Percentiles rank a stretch among this genome's conserved stretches.
These are phyloP conservation scores for Chaetoscypha palmicola DNA, from an alignment of 2,329 filamentous ascomycete genomes.

Conservation along the genomic window DNA sequence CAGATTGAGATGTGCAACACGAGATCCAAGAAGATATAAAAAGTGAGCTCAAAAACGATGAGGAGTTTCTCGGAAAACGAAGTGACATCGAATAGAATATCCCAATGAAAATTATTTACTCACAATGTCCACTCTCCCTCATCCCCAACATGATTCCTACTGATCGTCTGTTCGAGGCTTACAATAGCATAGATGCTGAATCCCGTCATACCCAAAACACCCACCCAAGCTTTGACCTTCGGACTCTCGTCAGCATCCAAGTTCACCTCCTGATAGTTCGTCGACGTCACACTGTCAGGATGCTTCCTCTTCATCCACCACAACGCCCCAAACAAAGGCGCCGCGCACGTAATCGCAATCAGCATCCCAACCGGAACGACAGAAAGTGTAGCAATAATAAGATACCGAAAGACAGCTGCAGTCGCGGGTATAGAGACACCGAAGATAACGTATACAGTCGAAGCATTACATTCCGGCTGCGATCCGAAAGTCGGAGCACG, in stretches of 20 bases:
- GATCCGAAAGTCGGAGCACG: constrained; percentile 14
- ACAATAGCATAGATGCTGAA: constrained; percentile 2
- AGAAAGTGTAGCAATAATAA: constrained; percentile 1
- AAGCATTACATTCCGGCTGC: constrained; percentile 16
- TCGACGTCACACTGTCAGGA: neutral
- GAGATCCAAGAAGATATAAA: neutral
- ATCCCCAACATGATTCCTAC: constrained; percentile 1
- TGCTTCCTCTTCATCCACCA: neutral
- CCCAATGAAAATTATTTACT: no score
- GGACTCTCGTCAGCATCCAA: neutral
- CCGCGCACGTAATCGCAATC: neutral
- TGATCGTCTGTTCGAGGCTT: constrained; percentile 1
- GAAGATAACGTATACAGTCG: constrained; percentile 18
- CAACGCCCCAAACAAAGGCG: neutral
- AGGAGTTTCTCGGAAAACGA: no score
- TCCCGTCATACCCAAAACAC: neutral
- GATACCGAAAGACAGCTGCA: constrained; percentile 1
- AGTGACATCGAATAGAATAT: no score
- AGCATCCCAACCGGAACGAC: neutral
- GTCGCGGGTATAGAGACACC: constrained; percentile 29
- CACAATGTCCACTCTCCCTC: constrained; percentile 1
- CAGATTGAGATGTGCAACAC: no score
- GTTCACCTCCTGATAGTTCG: neutral
- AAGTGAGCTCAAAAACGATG: no score
- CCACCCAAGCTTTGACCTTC: neutral